Evolutionary conservation across 768 basidiomycete species (phyloP).

Genomic region (Auricularia cornea): DNA sequence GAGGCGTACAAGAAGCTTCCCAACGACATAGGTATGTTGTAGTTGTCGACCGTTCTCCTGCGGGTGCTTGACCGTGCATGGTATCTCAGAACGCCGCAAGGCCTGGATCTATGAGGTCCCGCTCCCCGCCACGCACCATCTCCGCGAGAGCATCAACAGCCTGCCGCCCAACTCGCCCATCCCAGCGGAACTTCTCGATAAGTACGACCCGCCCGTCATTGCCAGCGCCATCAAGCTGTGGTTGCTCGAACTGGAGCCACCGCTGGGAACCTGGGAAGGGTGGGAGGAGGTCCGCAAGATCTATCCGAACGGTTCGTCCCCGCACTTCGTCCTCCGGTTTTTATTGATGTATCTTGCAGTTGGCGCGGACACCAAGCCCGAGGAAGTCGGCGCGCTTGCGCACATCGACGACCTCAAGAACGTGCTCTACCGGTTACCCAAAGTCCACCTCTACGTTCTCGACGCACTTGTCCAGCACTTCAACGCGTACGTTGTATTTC

Average conservation of each 20-base stretch:
- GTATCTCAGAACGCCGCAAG: conserved; percentile 63
- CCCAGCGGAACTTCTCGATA: conserved; percentile 47
- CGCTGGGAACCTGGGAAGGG: conserved; percentile 74
- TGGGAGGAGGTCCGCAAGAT: conserved; percentile 87
- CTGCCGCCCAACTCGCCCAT: conserved; percentile 47
- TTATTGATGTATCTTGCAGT: conserved; percentile 25
- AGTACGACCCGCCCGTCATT: conserved; percentile 80
- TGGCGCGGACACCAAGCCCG: conserved; percentile 45
- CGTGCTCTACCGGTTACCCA: conserved; percentile 63
- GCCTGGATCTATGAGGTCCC: conserved; percentile 91
- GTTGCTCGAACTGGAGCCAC: conserved; percentile 86
- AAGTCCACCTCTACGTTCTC: conserved; percentile 72
- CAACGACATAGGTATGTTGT: conserved; percentile 51
- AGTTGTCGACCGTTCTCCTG: background rate
- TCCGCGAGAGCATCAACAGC: conserved; percentile 76
- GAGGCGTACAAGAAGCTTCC: conserved; percentile 54
- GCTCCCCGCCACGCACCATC: conserved; percentile 69
- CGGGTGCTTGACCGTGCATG: background rate
- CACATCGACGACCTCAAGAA: conserved; percentile 52
- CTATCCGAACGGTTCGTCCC: conserved; percentile 56
- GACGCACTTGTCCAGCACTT: conserved; percentile 73
- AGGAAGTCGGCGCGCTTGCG: conserved; percentile 47
- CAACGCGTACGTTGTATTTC: conserved; percentile 48
- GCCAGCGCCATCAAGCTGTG: conserved; percentile 83
- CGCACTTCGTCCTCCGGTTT: background rate